Evolutionary conservation across 2,329 filamentous ascomycete genomes (phyloP), one percentile per base, ranked within the genome.

Genomic region (Verticillium tricorpus): DNA sequence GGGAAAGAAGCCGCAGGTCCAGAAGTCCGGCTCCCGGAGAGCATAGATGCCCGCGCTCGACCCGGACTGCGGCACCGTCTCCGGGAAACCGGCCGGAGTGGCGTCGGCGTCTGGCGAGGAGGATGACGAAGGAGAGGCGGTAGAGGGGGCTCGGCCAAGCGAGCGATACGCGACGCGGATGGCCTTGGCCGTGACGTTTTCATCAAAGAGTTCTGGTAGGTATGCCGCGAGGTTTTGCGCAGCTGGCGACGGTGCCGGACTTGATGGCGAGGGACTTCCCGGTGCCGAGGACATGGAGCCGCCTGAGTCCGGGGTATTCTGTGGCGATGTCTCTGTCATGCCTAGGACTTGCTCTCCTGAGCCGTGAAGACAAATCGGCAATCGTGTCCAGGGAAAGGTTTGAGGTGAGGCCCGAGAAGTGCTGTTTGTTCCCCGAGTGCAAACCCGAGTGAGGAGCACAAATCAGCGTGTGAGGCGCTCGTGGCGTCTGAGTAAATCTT

Each of bases 1-100:
- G 0, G 77, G 76, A 40, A 79, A 79, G 69, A 78, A 78, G 19
- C 76, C 76, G 57, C 77, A 77, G 1, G 76, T 78, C 76, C 76
- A 78, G 50, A 78, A 78, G 2, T 74, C 70, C 2, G 72, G 67
- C 19, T 75, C 70, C 0, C 72, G 67, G 25, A 70, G 57, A 9
- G 65, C 56, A 61, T 73, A 76, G 15, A 60, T 64, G 0, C 73
- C 74, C 1, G 60, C 63, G 0, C 66, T 58, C 0, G 59, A 45
- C 1, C 74, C 74, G 2, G 62, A 57, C 55, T 72, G 71, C 0
- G 71, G 72, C 0, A 75, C 71, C 12, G 63, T 69, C 60, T 77
- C 73, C 1, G 74, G 74, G 37, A 72, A 76, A 60, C 60, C 19
- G 39, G 56, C 31, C 64, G 66, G 2, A 3, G 45, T 22, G 8